Percentiles rank a stretch among this genome's conserved stretches.
Conservation (phyloP, 352 stramenopile genomes). For the Discostella stelligera region DNA sequence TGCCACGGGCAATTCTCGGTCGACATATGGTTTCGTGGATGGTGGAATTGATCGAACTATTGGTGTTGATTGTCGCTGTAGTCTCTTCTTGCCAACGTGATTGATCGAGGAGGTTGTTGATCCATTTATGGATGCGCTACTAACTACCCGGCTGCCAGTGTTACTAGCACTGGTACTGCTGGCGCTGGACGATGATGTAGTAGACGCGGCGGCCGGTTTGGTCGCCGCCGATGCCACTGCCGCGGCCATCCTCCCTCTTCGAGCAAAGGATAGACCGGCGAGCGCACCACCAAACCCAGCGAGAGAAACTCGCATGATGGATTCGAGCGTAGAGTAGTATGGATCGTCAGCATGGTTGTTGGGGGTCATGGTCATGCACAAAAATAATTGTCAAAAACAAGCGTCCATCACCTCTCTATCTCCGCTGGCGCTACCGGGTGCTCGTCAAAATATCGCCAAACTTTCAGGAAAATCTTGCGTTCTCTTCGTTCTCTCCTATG, state of each 20-base stretch:
- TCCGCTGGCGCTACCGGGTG: too few relatives aligned
- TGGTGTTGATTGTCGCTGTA: slow-evolving; percentile 20
- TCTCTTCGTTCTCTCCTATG: too few relatives aligned
- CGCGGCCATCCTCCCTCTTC: slow-evolving; percentile 12
- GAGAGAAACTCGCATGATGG: slow-evolving; percentile 42
- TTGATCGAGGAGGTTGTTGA: neutral
- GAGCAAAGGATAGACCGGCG: slow-evolving; percentile 46
- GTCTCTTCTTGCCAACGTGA: slow-evolving; percentile 1
- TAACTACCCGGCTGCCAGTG: neutral
- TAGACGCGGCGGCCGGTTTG: neutral
- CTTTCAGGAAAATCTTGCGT: too few relatives aligned
- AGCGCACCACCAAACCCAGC: slow-evolving; percentile 50
- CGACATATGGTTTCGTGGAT: slow-evolving; percentile 15
- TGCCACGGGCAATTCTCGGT: slow-evolving; percentile 40
- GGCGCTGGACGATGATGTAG: too few relatives aligned
- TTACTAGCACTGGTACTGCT: neutral
- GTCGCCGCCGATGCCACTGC: neutral
- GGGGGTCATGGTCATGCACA: neutral
- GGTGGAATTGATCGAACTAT: slow-evolving; percentile 25
- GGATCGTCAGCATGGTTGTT: slow-evolving; percentile 8
- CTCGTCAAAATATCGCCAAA: too few relatives aligned
- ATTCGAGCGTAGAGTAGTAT: slow-evolving; percentile 39
- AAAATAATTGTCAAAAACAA: too few relatives aligned
- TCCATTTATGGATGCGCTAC: neutral
- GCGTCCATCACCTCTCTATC: too few relatives aligned